Evolutionary conservation across 345 rosid species (phyloP).

Genomic region (Pugionium dolabratum): DNA sequence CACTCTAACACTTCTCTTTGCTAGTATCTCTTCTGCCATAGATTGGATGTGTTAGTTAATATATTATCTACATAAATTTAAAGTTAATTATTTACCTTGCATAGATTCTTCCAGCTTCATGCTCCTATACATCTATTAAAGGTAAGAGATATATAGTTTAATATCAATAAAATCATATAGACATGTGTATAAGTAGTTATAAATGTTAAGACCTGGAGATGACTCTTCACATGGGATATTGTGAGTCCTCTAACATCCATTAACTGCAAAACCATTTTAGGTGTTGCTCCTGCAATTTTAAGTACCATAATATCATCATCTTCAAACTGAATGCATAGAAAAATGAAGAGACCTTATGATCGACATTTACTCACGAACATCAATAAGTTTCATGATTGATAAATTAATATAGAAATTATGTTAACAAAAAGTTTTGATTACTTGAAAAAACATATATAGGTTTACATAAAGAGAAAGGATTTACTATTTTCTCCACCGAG

Average conservation of each 20-base stretch:
- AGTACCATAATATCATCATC: background rate
- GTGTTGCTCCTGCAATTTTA: constrained; percentile 64
- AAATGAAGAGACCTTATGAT: background rate
- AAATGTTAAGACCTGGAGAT: constrained; percentile 58
- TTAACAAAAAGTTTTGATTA: too few relatives aligned
- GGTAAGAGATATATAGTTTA: constrained; percentile 1
- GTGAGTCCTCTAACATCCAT: constrained; percentile 84
- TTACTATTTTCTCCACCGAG: constrained; percentile 83
- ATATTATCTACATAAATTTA: background rate
- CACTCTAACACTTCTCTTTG: constrained; percentile 40
- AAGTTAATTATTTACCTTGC: constrained; percentile 30
- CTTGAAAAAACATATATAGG: background rate
- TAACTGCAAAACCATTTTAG: constrained; percentile 74
- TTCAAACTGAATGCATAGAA: background rate
- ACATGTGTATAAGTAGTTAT: background rate
- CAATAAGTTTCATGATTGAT: background rate
- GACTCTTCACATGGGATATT: constrained; percentile 83
- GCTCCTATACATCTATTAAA: constrained; percentile 38
- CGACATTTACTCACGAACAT: too few relatives aligned
- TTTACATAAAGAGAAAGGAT: constrained; percentile 13
- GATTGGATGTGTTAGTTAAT: background rate
- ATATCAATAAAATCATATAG: background rate
- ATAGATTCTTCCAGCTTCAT: constrained; percentile 39
- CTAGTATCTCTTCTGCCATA: constrained; percentile 38
- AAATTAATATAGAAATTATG: background rate